Evolutionary conservation across 176 grass and related monocot species (phyloP).

Genomic region (Aegilops longissima): DNA sequence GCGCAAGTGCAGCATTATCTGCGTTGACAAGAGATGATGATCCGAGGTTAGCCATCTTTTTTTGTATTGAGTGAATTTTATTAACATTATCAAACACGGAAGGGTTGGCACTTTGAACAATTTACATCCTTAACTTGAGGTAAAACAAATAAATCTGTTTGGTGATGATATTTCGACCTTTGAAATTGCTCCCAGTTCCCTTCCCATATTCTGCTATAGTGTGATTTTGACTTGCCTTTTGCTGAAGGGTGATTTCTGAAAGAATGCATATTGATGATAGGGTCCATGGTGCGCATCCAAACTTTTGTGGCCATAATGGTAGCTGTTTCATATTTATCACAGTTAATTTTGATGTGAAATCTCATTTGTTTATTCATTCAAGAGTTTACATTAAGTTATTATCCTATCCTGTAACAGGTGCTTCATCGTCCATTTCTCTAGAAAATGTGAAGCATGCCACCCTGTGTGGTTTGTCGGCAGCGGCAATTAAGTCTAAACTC

Average conservation of each 20-base stretch:
- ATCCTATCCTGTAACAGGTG: constrained; percentile 39
- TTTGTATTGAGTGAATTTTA: constrained; percentile 13
- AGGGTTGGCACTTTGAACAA: not conserved
- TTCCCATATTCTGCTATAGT: not conserved
- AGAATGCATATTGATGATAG: constrained; percentile 51
- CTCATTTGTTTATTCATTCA: constrained; percentile 1
- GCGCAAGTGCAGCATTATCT: constrained; percentile 72
- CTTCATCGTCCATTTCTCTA: constrained; percentile 38
- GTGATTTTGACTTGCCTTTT: constrained; percentile 36
- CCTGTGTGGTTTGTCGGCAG: constrained; percentile 72
- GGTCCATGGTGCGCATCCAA: constrained; percentile 39
- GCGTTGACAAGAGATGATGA: constrained; percentile 76
- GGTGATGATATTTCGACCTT: not conserved
- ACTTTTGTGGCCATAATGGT: constrained; percentile 52
- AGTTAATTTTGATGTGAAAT: not conserved
- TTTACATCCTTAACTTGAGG: not conserved
- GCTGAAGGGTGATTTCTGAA: constrained; percentile 64
- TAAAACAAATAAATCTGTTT: not conserved
- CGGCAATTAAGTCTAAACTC: constrained; percentile 88
- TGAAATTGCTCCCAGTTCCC: constrained; percentile 10
- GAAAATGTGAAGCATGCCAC: constrained; percentile 75
- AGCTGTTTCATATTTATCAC: constrained; percentile 25
- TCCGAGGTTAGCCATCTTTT: constrained; percentile 59
- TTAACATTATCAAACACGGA: constrained; percentile 17
- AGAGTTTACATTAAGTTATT: constrained; percentile 9